These are phyloP conservation scores for Brasenia schreberi DNA, from an alignment of 164 flowering plant genomes.

Conservation along the genomic window DNA sequence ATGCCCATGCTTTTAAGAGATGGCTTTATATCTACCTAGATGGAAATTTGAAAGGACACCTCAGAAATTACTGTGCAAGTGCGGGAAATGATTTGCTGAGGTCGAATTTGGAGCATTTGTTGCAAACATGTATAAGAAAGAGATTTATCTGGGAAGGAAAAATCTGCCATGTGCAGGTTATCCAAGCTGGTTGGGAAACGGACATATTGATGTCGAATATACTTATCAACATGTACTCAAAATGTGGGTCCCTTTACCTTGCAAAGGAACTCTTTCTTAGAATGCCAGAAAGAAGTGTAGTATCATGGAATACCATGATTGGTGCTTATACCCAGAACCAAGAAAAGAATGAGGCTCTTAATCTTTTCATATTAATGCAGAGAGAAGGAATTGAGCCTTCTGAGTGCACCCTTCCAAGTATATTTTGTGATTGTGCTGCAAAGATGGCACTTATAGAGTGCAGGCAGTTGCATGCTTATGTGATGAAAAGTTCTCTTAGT, in stretches of 20 bases:
- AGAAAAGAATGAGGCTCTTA: slow-evolving; percentile 31
- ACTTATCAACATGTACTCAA: slow-evolving; percentile 60
- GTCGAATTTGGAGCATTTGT: slow-evolving; percentile 19
- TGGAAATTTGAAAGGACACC: not conserved
- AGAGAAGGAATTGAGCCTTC: slow-evolving; percentile 29
- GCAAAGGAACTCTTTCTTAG: slow-evolving; percentile 61
- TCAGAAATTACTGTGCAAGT: not conserved
- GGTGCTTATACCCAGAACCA: slow-evolving; percentile 41
- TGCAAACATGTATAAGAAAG: slow-evolving; percentile 44
- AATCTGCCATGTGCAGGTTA: slow-evolving; percentile 39
- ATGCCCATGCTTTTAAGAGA: not conserved
- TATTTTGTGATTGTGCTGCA: slow-evolving; percentile 72
- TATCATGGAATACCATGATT: slow-evolving; percentile 79
- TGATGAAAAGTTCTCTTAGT: slow-evolving; percentile 34
- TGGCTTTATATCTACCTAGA: not conserved
- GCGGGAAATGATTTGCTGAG: not conserved
- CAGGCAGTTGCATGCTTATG: slow-evolving; percentile 64
- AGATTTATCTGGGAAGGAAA: slow-evolving; percentile 30
- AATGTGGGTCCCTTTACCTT: slow-evolving; percentile 34
- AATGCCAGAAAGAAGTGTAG: slow-evolving; percentile 51
- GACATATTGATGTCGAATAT: slow-evolving; percentile 51
- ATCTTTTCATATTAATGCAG: slow-evolving; percentile 43
- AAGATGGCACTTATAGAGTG: slow-evolving; percentile 38
- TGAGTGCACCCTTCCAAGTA: slow-evolving; percentile 62
- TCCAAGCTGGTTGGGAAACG: slow-evolving; percentile 23